Evolutionary conservation across 2,329 filamentous ascomycete species (phyloP), one percentile per base, ranked within the genome.

Genomic region (Cordyceps fumosorosea): DNA sequence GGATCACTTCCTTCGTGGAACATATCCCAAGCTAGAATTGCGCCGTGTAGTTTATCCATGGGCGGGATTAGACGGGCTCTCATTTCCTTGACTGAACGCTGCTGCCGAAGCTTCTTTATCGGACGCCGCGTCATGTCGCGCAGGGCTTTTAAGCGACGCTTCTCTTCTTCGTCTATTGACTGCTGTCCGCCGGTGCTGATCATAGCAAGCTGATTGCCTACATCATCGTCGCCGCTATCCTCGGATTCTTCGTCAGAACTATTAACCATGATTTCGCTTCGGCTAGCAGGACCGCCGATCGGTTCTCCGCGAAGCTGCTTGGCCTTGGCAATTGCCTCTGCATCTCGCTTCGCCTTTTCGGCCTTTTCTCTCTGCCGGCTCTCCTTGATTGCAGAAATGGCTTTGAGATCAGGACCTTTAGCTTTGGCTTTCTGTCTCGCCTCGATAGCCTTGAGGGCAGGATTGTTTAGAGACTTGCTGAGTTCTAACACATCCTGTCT

Each of bases 11-110:
- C 91, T 52, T 86, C 80, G 69, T 96, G 90, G 74, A 97, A 99
- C 67, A 96, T 96, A 67, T 99, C 90, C 95, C 95, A 99, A 62
- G 89, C 84, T 3, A 99, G 84, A 56, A 99, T 91, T 20, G 88
- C 88, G 68, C 89, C 88, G 72, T 98, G 95, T 34, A 99, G 77
- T 18, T 85, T 81, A 44, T 91, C 89, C 76, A 99, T 89, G 66
- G 96, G 91, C 8, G 96, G 95, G 37, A 93, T 89, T 64, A 99
- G 81, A 65, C 95, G 89, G 66, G 95, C 93, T 68, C 93, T 89
- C 86, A 97, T 93, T 75, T 99, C 95, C 74, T 96, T 96, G 52
- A 89, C 86, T 18, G 92, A 93, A 56, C 93, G 86, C 65, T 88
- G 81, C 57, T 91, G 84, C 72, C 91, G 90, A 66, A 85, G 79